Evolutionary conservation across 2,329 filamentous ascomycete genomes (phyloP).

Genomic region (Penicillium sp.): DNA sequence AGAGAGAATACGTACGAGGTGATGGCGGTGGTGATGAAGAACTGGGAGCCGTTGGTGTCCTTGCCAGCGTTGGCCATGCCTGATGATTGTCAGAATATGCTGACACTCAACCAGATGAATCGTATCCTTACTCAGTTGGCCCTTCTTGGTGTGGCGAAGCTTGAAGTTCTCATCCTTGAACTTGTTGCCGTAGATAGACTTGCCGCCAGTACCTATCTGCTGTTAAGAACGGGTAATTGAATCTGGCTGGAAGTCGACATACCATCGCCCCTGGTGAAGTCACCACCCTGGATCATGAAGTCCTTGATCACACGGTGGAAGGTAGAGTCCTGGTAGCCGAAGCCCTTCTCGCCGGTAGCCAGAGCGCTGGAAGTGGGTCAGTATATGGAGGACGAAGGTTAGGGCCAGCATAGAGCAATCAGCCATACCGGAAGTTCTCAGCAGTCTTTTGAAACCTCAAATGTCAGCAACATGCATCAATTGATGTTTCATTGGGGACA

Average conservation of each 20-base stretch:
- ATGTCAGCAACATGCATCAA: constrained; percentile 7
- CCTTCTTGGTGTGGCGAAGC: constrained; percentile 66
- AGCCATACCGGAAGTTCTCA: constrained; percentile 62
- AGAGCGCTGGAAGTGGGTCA: constrained; percentile 47
- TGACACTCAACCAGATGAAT: neutral
- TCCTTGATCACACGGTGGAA: constrained; percentile 72
- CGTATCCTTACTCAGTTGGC: constrained; percentile 53
- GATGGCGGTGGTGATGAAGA: constrained; percentile 66
- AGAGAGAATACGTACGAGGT: constrained; percentile 45
- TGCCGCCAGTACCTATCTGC: constrained; percentile 61
- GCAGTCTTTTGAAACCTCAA: constrained; percentile 51
- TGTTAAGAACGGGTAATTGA: constrained; percentile 8
- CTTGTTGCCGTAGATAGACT: constrained; percentile 68
- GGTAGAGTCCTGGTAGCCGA: constrained; percentile 64
- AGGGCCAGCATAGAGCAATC: neutral
- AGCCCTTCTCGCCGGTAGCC: constrained; percentile 67
- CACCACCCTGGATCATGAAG: constrained; percentile 72
- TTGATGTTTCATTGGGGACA: neutral
- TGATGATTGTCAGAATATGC: constrained; percentile 20
- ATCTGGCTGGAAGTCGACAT: constrained; percentile 9
- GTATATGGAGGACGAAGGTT: neutral
- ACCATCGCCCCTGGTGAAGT: constrained; percentile 65
- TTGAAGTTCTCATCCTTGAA: constrained; percentile 73
- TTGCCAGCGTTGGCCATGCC: constrained; percentile 68
- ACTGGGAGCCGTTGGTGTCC: constrained; percentile 67